These are phyloP conservation scores for Candida hungchunana DNA, from an alignment of 805 yeast species.

Conservation along the genomic window DNA sequence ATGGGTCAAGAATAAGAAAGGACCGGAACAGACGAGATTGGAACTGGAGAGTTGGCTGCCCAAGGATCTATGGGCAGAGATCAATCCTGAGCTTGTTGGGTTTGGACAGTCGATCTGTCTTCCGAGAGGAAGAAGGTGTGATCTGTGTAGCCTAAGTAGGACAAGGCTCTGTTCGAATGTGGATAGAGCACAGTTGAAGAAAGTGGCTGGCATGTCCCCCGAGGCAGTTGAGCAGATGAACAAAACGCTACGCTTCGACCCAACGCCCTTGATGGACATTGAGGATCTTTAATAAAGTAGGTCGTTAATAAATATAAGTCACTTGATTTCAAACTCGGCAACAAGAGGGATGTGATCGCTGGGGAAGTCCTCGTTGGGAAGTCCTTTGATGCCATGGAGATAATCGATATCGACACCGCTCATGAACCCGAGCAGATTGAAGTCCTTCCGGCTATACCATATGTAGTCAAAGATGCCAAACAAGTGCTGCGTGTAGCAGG, in stretches of 20 bases:
- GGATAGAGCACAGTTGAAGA: constrained; percentile 40
- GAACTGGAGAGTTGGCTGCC: constrained; percentile 76
- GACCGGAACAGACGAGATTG: constrained; percentile 73
- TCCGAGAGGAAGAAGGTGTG: constrained; percentile 68
- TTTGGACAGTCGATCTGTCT: constrained; percentile 89
- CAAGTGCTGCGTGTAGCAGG: constrained; percentile 46
- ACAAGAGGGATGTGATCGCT: constrained; percentile 30
- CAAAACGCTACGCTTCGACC: constrained; percentile 39
- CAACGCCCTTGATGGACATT: constrained; percentile 33
- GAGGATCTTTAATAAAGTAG: constrained; percentile 26
- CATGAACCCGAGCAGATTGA: constrained; percentile 41
- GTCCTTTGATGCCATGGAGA: constrained; percentile 33
- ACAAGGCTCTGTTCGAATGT: constrained; percentile 55
- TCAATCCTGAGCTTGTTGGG: constrained; percentile 85
- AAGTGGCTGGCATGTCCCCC: constrained; percentile 23
- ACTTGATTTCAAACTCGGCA: constrained; percentile 22
- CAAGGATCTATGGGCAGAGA: constrained; percentile 68
- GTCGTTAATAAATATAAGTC: constrained; percentile 10
- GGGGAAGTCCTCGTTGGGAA: constrained; percentile 57
- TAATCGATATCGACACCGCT: constrained; percentile 43
- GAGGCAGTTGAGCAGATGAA: constrained; percentile 21
- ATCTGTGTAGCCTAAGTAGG: constrained; percentile 54
- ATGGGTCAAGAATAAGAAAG: constrained; percentile 58
- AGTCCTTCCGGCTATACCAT: constrained; percentile 42
- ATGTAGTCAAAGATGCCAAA: constrained; percentile 55